These are phyloP conservation scores for Aspergillus tubingensis DNA, from an alignment of 2,329 filamentous ascomycete species.

Conservation along the genomic window DNA sequence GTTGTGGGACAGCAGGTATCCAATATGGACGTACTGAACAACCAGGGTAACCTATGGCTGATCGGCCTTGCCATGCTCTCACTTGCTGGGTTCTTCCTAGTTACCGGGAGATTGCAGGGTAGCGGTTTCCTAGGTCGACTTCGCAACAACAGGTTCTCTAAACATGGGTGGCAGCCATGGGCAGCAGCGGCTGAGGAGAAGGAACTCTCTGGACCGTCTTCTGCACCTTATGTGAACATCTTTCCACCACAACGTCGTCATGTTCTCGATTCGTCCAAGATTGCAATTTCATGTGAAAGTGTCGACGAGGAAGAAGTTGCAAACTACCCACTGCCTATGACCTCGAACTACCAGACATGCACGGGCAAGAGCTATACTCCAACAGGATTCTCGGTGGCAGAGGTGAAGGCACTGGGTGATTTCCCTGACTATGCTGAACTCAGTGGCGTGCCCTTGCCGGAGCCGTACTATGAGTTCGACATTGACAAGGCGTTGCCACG, in stretches of 20 bases:
- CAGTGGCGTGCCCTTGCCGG: slow-evolving; percentile 72
- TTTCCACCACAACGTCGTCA: slow-evolving; percentile 58
- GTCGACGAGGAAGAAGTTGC: slow-evolving; percentile 36
- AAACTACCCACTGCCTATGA: slow-evolving; percentile 44
- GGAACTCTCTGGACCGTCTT: slow-evolving; percentile 29
- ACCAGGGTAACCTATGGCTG: slow-evolving; percentile 24
- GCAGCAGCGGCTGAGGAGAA: slow-evolving; percentile 56
- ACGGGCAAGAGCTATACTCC: slow-evolving; percentile 55
- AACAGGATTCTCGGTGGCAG: slow-evolving; percentile 69
- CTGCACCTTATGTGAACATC: slow-evolving; percentile 47
- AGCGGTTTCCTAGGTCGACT: slow-evolving; percentile 40
- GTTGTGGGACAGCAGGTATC: background rate
- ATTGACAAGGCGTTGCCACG: slow-evolving; percentile 68
- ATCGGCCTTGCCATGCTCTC: slow-evolving; percentile 26
- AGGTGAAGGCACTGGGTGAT: slow-evolving; percentile 69
- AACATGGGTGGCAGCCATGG: slow-evolving; percentile 54
- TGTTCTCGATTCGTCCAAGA: slow-evolving; percentile 40
- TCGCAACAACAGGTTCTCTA: slow-evolving; percentile 47
- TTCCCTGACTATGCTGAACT: slow-evolving; percentile 78
- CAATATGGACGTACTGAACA: slow-evolving; percentile 23
- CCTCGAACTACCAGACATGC: slow-evolving; percentile 41
- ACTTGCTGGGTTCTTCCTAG: slow-evolving; percentile 29
- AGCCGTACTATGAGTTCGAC: slow-evolving; percentile 65
- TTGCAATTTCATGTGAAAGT: slow-evolving; percentile 23
- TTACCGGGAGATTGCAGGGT: slow-evolving; percentile 35